Conservation (phyloP, 805 yeast genomes). For the Saturnispora hagleri region DNA sequence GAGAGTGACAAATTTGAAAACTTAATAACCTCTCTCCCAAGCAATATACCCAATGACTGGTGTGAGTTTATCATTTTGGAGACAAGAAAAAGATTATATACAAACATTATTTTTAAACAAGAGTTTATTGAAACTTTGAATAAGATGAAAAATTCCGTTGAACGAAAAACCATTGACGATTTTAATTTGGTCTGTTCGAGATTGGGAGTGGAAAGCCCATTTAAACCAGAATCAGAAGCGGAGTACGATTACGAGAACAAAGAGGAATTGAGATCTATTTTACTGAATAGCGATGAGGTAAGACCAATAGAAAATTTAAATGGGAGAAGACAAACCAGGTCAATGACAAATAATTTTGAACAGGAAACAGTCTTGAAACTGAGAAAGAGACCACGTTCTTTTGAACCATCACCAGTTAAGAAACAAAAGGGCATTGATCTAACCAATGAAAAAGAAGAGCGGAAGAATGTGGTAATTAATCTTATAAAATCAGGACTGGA, state of each 20-base stretch:
- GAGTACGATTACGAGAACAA: neutral
- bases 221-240: neutral
- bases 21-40: constrained; percentile 2
- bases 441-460: neutral
- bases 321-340: constrained; percentile 4
- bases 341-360: constrained; percentile 1
- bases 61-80: neutral
- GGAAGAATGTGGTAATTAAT: neutral
- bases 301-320: neutral
- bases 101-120: neutral
- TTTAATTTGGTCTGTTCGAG: neutral
- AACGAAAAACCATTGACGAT: neutral
- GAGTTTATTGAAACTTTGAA: neutral
- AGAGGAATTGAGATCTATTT: neutral
- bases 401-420: constrained; percentile 5
- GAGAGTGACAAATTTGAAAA: neutral
- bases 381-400: constrained; percentile 5
- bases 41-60: constrained; percentile 6
- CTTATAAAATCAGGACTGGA: neutral
- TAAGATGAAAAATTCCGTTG: neutral
- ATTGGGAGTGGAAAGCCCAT: neutral
- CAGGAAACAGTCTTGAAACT: constrained; percentile 5
- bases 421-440: neutral
- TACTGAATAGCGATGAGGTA: neutral
- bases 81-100: neutral